Percentiles rank a stretch among this genome's conserved stretches.
Conservation (phyloP, 2,329 filamentous ascomycete species). For the Dactylellina sp. region DNA sequence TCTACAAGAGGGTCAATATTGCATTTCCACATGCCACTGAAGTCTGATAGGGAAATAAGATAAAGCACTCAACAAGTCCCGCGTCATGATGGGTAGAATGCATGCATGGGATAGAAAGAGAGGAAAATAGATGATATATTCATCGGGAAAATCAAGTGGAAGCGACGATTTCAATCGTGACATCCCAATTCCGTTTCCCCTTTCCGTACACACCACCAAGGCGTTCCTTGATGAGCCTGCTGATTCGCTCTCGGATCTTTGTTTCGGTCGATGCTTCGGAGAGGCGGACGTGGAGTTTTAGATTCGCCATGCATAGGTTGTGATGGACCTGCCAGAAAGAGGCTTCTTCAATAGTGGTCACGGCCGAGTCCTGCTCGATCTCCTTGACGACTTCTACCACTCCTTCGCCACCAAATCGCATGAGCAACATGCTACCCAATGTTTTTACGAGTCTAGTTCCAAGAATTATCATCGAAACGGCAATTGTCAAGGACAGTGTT, state of each 20-base stretch:
- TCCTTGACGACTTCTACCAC: conserved; percentile 58
- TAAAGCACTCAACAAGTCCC: no score
- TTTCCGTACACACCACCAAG: conserved; percentile 88
- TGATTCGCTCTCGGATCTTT: conserved; percentile 80
- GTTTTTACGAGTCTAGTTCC: conserved; percentile 85
- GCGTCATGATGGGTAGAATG: neutral
- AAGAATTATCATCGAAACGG: conserved; percentile 86
- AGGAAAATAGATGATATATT: neutral
- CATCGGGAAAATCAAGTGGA: conserved; percentile 15
- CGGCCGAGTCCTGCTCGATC: conserved; percentile 81
- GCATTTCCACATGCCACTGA: no score
- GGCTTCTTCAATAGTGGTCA: conserved; percentile 85
- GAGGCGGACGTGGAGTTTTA: conserved; percentile 78
- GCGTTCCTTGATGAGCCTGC: conserved; percentile 82
- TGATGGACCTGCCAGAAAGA: conserved; percentile 99
- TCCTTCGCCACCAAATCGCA: conserved; percentile 77
- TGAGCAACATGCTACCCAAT: conserved; percentile 92
- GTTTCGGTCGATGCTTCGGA: conserved; percentile 78
- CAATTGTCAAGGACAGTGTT: conserved; percentile 81
- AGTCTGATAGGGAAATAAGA: no score
- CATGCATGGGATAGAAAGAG: neutral
- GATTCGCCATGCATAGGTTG: conserved; percentile 92
- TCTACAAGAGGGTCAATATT: neutral
- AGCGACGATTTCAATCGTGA: conserved; percentile 80
- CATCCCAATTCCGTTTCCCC: conserved; percentile 87